Evolutionary conservation across 129 eudicot species (phyloP), one percentile per base, ranked within the genome.

Genomic region (Cynara cardunculus): DNA sequence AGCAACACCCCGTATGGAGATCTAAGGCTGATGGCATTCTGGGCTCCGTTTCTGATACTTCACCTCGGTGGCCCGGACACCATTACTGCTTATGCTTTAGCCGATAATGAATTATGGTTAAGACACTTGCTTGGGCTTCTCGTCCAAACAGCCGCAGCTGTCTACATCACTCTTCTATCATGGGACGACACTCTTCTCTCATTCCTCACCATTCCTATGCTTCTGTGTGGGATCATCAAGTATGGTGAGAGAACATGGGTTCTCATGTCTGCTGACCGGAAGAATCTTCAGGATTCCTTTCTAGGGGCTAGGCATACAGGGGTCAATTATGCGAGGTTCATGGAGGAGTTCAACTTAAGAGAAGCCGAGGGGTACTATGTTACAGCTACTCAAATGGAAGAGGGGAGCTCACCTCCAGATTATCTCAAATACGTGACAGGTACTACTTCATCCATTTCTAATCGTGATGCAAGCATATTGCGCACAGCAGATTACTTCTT

Each of bases 41-140:
- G 91, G 91, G 89, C 92, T 11, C 92, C 89, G 0, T 78, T 86
- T 69, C 79, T 86, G 3, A 78, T 86, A 25, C 76, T 86, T 11
- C 89, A 86, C n/a, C 84, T 82, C 11, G 89, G 89, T 66, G 89
- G 89, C 1, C 81, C 84, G 1, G 86, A 86, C 37, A 86, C 89
- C 27, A 86, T 86, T 44, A 78, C 89, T 0, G 89, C 86, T 12
- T 78, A 77, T 30, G 68, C 89, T 3, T 37, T 86, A 56, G 86
- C 70, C 1, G 89, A 86, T 53, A 86, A 86, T 67, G 89, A 86
- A 46, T 59, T 86, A 13, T 86, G 89, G 89, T 22, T 77, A 61
- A 53, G 86, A 19, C 84, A 82, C 71, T 70, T 69, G 1, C 78
- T 86, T 69, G 86, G 85, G 69, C 78, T 86, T 22, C 0, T 82